Conservation (phyloP, 2,329 filamentous ascomycete genomes). For the Lomentospora prolificans region DNA sequence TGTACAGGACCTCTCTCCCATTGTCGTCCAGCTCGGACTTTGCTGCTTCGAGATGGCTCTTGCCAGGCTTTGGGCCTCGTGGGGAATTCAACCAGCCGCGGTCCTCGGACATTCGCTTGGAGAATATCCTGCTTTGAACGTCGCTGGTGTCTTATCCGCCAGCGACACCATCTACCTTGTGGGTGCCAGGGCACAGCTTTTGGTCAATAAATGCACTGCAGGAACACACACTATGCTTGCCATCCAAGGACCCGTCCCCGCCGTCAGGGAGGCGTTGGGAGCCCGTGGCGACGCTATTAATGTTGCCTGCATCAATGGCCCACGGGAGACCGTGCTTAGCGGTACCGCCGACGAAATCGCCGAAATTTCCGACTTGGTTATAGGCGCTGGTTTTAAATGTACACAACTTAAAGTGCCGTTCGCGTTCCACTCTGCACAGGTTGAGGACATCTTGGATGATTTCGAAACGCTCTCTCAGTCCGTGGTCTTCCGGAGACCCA, state of each 20-base stretch:
- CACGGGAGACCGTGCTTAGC: constrained; percentile 63
- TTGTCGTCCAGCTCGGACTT: constrained; percentile 44
- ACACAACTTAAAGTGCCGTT: constrained; percentile 39
- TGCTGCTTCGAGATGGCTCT: constrained; percentile 48
- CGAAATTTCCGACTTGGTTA: constrained; percentile 29
- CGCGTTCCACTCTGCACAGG: constrained; percentile 44
- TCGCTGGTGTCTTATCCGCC: constrained; percentile 60
- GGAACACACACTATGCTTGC: constrained; percentile 54
- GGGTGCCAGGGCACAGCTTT: constrained; percentile 54
- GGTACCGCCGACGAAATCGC: constrained; percentile 31
- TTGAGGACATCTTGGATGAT: constrained; percentile 45
- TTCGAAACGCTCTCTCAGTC: constrained; percentile 38
- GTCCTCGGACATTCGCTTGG: constrained; percentile 57
- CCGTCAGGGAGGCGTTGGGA: constrained; percentile 41
- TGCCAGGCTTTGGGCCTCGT: constrained; percentile 43
- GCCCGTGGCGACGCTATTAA: constrained; percentile 30
- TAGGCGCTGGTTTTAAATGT: constrained; percentile 27
- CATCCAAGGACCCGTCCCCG: constrained; percentile 36
- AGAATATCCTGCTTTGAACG: constrained; percentile 63
- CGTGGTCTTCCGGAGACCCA: constrained; percentile 28
- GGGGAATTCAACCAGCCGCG: constrained; percentile 43
- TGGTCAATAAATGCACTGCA: constrained; percentile 54
- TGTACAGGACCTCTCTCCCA: constrained; percentile 34
- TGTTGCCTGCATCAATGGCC: constrained; percentile 66
- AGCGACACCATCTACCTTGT: constrained; percentile 65